Evolutionary conservation across 768 basidiomycete species (phyloP).

Genomic region (Tricholoma flavovirens): DNA sequence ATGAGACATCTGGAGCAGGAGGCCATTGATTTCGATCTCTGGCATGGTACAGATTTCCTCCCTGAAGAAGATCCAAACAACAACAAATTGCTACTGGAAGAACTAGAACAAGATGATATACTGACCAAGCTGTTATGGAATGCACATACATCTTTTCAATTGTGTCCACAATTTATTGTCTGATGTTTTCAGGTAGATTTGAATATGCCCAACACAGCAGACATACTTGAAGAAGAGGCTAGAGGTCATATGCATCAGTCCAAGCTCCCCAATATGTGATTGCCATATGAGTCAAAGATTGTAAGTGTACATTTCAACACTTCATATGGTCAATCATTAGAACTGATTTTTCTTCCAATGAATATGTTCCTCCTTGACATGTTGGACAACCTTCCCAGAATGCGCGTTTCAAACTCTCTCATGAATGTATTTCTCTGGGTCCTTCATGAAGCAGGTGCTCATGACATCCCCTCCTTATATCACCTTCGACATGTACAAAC

Average conservation of each 20-base stretch:
- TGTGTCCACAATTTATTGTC: slow-evolving; percentile 3
- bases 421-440: slow-evolving; percentile 29
- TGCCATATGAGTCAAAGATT: slow-evolving; percentile 6
- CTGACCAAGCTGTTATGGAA: slow-evolving; percentile 7
- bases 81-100: slow-evolving; percentile 3
- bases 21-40: slow-evolving; percentile 5
- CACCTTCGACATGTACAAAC: slow-evolving; percentile 18
- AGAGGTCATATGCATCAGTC: neutral
- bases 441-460: slow-evolving; percentile 20
- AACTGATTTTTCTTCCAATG: neutral
- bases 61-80: slow-evolving; percentile 3
- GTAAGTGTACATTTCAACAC: neutral
- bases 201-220: neutral
- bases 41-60: slow-evolving; percentile 6
- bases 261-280: neutral
- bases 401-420: slow-evolving; percentile 23
- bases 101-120: slow-evolving; percentile 11
- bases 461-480: slow-evolving; percentile 24
- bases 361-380: slow-evolving; percentile 22
- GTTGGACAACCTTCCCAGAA: slow-evolving; percentile 26
- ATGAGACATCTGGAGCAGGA: slow-evolving; percentile 3
- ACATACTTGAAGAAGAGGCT: neutral
- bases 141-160: slow-evolving; percentile 5
- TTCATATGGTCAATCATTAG: too few relatives aligned
- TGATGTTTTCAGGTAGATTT: neutral